phyloP scores from a whole-genome alignment of 2,329 filamentous ascomycete species.

The Thelonectria blattea region DNA sequence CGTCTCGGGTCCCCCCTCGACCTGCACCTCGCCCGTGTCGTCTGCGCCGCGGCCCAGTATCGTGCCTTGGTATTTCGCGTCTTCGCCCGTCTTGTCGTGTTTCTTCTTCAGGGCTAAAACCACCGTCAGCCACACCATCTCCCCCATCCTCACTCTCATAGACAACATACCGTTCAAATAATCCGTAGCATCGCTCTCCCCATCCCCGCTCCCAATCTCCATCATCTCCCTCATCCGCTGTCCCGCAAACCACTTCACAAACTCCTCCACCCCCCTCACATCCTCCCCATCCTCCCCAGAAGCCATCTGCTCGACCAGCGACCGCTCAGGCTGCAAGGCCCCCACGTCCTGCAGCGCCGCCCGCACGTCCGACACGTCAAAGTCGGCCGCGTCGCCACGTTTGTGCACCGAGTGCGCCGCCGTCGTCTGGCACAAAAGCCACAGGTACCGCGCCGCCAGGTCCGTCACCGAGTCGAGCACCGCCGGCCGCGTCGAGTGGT shows the following conservation, averaged over 20 bases:
- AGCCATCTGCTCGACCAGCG: constrained; percentile 73
- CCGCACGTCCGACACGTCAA: constrained; percentile 74
- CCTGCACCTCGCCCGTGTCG: constrained; percentile 73
- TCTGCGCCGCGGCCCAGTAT: constrained; percentile 75
- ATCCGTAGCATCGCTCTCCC: constrained; percentile 68
- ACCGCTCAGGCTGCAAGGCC: constrained; percentile 71
- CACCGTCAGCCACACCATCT: no score
- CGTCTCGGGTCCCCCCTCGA: constrained; percentile 71
- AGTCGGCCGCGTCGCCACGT: constrained; percentile 60
- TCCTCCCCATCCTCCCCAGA: constrained; percentile 78
- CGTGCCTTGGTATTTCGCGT: constrained; percentile 84
- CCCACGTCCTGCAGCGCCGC: constrained; percentile 85
- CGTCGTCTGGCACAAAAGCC: constrained; percentile 74
- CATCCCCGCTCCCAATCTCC: constrained; percentile 77
- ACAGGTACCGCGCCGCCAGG: constrained; percentile 81
- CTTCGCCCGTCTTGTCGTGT: constrained; percentile 86
- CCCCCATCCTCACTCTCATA: no score
- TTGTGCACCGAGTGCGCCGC: constrained; percentile 74
- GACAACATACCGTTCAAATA: constrained; percentile 72
- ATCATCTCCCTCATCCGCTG: constrained; percentile 79
- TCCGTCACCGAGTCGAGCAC: constrained; percentile 90
- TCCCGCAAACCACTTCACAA: constrained; percentile 80
- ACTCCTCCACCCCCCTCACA: constrained; percentile 75
- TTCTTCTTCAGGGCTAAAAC: constrained; percentile 85
- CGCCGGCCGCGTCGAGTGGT: constrained; percentile 79